Conservation (phyloP, 192 early-diverging fungal species). For the Ambispora gerdemannii region DNA sequence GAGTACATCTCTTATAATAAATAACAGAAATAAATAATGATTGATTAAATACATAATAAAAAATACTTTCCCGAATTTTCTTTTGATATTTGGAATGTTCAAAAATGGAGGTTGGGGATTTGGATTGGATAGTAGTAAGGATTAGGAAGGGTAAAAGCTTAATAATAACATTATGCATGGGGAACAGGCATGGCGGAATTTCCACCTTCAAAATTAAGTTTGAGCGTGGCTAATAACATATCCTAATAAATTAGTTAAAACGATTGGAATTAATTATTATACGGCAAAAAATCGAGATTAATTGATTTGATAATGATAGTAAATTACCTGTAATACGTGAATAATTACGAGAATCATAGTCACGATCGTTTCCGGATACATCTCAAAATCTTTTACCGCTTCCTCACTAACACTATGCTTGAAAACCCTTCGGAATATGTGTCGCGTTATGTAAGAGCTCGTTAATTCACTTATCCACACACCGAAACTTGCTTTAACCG, state of each 20-base stretch:
- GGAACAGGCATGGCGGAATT: neutral
- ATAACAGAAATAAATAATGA: no score
- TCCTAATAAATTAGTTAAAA: neutral
- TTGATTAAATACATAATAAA: no score
- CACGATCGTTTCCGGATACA: constrained; percentile 65
- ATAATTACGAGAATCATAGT: constrained; percentile 66
- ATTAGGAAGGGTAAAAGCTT: no score
- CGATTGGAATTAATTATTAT: neutral
- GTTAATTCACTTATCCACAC: constrained; percentile 69
- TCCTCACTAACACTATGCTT: constrained; percentile 58
- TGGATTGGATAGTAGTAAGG: no score
- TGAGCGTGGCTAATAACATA: constrained; percentile 16
- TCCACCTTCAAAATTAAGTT: constrained; percentile 19
- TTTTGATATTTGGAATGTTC: no score
- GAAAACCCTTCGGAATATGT: constrained; percentile 56
- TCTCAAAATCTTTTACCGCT: constrained; percentile 63
- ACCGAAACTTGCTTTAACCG: constrained; percentile 55
- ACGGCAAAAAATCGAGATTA: neutral
- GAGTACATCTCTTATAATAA: no score
- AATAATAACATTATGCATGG: neutral
- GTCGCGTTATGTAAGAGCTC: constrained; percentile 58
- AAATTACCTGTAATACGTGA: constrained; percentile 60
- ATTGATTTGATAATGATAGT: neutral
- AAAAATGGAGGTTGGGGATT: no score
- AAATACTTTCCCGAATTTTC: no score